Percentiles rank a stretch among this genome's conserved stretches.
Evolutionary conservation across 2,329 filamentous ascomycete genomes (phyloP).

Genomic region (Pyrenochaeta sp.): DNA sequence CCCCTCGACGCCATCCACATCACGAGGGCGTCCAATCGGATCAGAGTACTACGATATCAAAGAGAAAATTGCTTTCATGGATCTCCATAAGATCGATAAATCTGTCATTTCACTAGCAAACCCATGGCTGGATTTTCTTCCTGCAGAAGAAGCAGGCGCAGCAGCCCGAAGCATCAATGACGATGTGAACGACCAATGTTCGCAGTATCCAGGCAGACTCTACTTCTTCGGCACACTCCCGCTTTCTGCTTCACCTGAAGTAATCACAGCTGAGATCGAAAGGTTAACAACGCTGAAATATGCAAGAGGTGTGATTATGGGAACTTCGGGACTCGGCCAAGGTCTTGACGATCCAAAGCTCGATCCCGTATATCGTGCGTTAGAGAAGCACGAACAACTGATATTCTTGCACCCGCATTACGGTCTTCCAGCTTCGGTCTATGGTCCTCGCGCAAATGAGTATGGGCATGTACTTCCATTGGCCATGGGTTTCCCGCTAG

Average conservation of each 20-base stretch:
- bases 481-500: slow-evolving; percentile 86
- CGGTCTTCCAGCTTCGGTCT: slow-evolving; percentile 80
- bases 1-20: slow-evolving; percentile 57
- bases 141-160: slow-evolving; percentile 64
- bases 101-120: slow-evolving; percentile 91
- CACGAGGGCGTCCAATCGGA: slow-evolving; percentile 82
- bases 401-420: slow-evolving; percentile 94
- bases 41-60: slow-evolving; percentile 81
- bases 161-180: slow-evolving; percentile 76
- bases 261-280: slow-evolving; percentile 70
- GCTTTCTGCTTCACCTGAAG: slow-evolving; percentile 69
- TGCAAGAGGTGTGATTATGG: slow-evolving; percentile 86
- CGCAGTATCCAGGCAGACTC: slow-evolving; percentile 68
- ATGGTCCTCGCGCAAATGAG: slow-evolving; percentile 73
- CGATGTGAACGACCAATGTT: slow-evolving; percentile 78
- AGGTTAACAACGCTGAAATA: slow-evolving; percentile 68
- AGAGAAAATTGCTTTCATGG: slow-evolving; percentile 88
- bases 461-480: slow-evolving; percentile 90
- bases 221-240: slow-evolving; percentile 87
- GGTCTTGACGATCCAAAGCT: slow-evolving; percentile 81
- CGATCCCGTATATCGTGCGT: slow-evolving; percentile 73
- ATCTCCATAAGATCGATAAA: slow-evolving; percentile 78
- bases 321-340: slow-evolving; percentile 79
- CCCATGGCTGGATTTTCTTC: slow-evolving; percentile 90
- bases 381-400: slow-evolving; percentile 70